A percentile compares a stretch with the other conserved stretches of the same genome.
phyloP scores from a whole-genome alignment of 805 yeast species.

The Komagataella ulmi region DNA sequence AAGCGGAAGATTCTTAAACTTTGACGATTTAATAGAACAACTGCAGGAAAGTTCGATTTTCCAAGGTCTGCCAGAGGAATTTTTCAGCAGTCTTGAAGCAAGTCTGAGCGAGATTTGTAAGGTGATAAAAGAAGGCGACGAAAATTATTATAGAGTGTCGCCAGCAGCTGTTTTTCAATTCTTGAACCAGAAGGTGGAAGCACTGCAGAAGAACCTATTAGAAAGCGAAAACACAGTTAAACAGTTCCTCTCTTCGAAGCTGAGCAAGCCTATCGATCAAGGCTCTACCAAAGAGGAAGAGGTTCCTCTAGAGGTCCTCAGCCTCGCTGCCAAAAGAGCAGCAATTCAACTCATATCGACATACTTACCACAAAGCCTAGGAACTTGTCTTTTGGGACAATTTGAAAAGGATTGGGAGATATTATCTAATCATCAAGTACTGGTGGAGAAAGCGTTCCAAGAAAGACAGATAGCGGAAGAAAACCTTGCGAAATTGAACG shows the following conservation, averaged over 20 bases:
- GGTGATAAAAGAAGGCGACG: slow-evolving; percentile 27
- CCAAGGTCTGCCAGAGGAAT: slow-evolving; percentile 11
- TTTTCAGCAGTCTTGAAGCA: slow-evolving; percentile 12
- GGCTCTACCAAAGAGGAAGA: background rate
- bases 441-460: slow-evolving; percentile 8
- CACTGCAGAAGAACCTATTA: slow-evolving; percentile 25
- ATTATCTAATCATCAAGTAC: slow-evolving; percentile 9
- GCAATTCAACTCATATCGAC: slow-evolving; percentile 36
- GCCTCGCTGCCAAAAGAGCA: slow-evolving; percentile 21
- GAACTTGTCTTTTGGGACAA: slow-evolving; percentile 9
- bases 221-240: slow-evolving; percentile 9
- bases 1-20: slow-evolving; percentile 18
- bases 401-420: slow-evolving; percentile 9
- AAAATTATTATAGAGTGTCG: slow-evolving; percentile 30
- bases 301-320: slow-evolving; percentile 19
- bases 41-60: slow-evolving; percentile 10
- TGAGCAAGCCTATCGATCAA: slow-evolving; percentile 11
- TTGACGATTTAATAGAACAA: slow-evolving; percentile 31
- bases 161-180: slow-evolving; percentile 21
- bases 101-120: slow-evolving; percentile 24
- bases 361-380: slow-evolving; percentile 20
- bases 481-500: slow-evolving; percentile 17
- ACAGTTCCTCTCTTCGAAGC: slow-evolving; percentile 12
- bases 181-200: slow-evolving; percentile 23
- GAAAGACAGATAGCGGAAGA: slow-evolving; percentile 15